Conservation (phyloP, 2,329 filamentous ascomycete species). For the Epichloe coenophiala region DNA sequence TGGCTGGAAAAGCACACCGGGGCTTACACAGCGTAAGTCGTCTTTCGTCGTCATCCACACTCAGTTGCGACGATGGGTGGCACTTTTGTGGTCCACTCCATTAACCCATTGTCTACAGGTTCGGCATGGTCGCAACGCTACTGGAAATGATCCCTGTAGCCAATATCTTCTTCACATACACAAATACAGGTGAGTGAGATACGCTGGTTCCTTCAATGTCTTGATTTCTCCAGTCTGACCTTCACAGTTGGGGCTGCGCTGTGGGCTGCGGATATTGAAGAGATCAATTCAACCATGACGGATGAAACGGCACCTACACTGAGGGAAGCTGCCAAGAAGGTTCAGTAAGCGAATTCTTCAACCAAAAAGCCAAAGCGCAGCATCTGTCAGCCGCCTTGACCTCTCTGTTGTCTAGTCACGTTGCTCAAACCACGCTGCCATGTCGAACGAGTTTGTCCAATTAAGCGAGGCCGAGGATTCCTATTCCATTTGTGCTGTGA, state of each 20-base stretch:
- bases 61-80: background rate
- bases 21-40: conserved; percentile 65
- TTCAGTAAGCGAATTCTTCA: conserved; percentile 12
- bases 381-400: background rate
- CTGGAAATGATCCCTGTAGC: conserved; percentile 75
- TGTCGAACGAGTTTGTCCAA: background rate
- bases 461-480: background rate
- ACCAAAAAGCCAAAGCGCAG: background rate
- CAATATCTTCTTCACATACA: conserved; percentile 78
- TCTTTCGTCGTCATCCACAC: background rate
- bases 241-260: conserved; percentile 67
- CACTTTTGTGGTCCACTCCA: background rate
- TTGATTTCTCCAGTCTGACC: background rate
- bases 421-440: background rate
- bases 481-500: background rate
- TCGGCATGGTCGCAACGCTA: conserved; percentile 60
- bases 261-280: conserved; percentile 84
- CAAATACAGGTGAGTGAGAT: conserved; percentile 55
- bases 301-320: conserved; percentile 36
- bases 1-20: conserved; percentile 59
- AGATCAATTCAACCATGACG: conserved; percentile 34
- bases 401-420: background rate
- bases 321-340: conserved; percentile 34
- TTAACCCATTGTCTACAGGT: conserved; percentile 34
- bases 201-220: background rate